Conservation (phyloP, 73 alveolate genomes). For the Blepharisma japonicum region DNA sequence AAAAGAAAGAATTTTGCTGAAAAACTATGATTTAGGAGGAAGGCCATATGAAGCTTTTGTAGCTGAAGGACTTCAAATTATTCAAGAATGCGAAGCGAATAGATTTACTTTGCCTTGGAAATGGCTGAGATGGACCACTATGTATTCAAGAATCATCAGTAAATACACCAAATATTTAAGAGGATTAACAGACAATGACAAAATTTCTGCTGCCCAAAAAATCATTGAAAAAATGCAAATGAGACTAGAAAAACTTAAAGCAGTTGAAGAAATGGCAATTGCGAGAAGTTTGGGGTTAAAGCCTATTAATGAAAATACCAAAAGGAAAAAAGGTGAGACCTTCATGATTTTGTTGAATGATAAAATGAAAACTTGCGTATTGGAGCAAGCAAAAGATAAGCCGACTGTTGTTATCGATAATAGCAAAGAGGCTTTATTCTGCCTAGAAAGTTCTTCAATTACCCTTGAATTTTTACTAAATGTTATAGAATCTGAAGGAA, state of each 20-base stretch:
- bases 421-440: background rate
- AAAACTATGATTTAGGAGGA: background rate
- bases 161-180: constrained; percentile 20
- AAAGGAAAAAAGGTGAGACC: constrained; percentile 11
- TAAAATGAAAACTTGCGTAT: background rate
- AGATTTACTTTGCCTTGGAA: constrained; percentile 67
- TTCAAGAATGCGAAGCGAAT: constrained; percentile 27
- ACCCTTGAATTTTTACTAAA: constrained; percentile 2
- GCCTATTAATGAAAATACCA: background rate
- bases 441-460: constrained; percentile 2
- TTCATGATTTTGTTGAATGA: background rate
- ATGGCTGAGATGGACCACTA: constrained; percentile 53
- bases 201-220: constrained; percentile 16
- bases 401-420: background rate
- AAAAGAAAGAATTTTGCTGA: background rate
- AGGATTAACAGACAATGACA: background rate
- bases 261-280: constrained; percentile 1
- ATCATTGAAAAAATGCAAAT: constrained; percentile 35
- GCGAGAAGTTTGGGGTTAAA: too few relatives aligned
- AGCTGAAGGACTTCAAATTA: constrained; percentile 11
- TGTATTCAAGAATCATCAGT: constrained; percentile 13
- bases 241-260: constrained; percentile 38
- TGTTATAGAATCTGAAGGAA: background rate
- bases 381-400: constrained; percentile 8
- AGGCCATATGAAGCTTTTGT: constrained; percentile 29